Percentiles rank a stretch among this genome's conserved stretches.
Conservation (phyloP, 345 rosid genomes). For the Triadica sebifera region DNA sequence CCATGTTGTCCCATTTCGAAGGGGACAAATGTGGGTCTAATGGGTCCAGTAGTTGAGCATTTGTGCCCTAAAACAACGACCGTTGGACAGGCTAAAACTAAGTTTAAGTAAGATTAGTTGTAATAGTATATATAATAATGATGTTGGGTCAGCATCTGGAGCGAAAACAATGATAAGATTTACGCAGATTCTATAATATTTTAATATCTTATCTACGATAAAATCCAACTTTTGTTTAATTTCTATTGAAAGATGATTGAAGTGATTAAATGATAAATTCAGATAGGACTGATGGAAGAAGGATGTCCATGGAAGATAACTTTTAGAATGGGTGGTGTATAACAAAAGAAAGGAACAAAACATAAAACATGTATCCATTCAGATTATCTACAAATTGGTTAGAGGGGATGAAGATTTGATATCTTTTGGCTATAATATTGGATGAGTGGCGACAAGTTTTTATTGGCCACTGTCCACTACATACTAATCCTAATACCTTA, state of each 20-base stretch:
- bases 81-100: slow-evolving; percentile 11
- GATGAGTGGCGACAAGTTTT: background rate
- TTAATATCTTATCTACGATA: background rate
- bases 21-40: slow-evolving; percentile 9
- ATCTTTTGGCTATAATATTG: background rate
- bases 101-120: background rate
- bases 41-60: slow-evolving; percentile 9
- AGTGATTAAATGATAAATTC: background rate
- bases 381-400: background rate
- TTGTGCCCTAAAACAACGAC: slow-evolving; percentile 8
- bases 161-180: background rate
- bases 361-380: slow-evolving; percentile 8
- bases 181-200: background rate
- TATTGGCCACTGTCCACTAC: background rate
- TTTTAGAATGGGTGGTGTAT: slow-evolving; percentile 17
- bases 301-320: slow-evolving; percentile 21
- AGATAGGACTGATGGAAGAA: slow-evolving; percentile 14
- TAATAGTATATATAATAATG: background rate
- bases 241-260: background rate
- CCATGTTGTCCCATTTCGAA: slow-evolving; percentile 4
- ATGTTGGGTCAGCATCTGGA: background rate
- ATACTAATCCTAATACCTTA: background rate
- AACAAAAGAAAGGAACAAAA: slow-evolving; percentile 20
- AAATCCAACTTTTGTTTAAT: background rate
- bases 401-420: slow-evolving; percentile 5